A percentile compares a stretch with the other conserved stretches of the same genome.
phyloP scores from a whole-genome alignment of 768 basidiomycete species.

The Coprinopsis cinerea region DNA sequence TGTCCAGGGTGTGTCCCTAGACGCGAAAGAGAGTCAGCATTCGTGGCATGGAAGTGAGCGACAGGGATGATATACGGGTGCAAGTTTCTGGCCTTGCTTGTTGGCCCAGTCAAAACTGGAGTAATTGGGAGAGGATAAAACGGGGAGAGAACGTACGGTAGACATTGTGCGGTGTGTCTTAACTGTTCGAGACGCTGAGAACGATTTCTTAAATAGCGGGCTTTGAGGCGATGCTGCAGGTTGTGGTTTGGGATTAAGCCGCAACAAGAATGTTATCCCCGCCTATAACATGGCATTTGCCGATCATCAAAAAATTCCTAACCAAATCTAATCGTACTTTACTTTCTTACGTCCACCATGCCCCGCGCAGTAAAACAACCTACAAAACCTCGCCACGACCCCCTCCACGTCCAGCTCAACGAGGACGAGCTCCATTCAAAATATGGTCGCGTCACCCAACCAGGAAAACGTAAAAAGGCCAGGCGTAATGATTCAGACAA shows the following conservation, averaged over 20 bases:
- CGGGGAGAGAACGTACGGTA: conserved; percentile 17
- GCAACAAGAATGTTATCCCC: too few relatives aligned
- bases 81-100: not conserved
- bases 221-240: not conserved
- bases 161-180: too few relatives aligned
- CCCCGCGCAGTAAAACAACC: conserved; percentile 50
- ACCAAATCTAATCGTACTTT: conserved; percentile 11
- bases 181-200: too few relatives aligned
- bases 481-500: conserved; percentile 49
- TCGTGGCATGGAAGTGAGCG: not conserved
- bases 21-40: conserved; percentile 12
- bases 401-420: conserved; percentile 77
- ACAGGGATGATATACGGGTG: not conserved
- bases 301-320: conserved; percentile 16
- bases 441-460: conserved; percentile 73
- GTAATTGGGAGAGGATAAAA: conserved; percentile 8
- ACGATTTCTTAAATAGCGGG: not conserved
- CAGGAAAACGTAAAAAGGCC: conserved; percentile 68
- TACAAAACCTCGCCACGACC: conserved; percentile 72
- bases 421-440: conserved; percentile 72
- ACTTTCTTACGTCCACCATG: conserved; percentile 35
- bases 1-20: conserved; percentile 64
- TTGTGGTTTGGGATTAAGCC: not conserved
- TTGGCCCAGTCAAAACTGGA: conserved; percentile 5
- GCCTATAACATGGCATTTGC: conserved; percentile 14